Evolutionary conservation across 2,329 filamentous ascomycete genomes (phyloP), one percentile per base, ranked within the genome.

Genomic region (Phoma sp.): DNA sequence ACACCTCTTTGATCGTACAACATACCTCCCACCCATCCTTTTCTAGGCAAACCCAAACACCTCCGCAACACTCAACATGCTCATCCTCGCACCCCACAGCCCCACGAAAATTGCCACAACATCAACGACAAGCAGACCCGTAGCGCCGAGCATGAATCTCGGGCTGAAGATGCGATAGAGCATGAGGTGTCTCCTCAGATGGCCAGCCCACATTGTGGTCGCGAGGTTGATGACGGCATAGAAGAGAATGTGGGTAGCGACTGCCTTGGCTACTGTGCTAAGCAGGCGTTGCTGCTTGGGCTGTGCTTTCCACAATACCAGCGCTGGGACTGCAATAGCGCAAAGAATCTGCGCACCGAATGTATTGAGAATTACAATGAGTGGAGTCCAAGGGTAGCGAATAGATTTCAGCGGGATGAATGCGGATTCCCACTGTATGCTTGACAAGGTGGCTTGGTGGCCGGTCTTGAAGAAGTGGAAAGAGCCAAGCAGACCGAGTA

Each of bases 391-490:
- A 0, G 95, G 95, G 76, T 99, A 97, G 53, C 85, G 85, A 61
- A 99, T 85, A 6, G 85, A 86, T 55, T 88, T 86, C 7, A 98
- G 83, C 0, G 94, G 90, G 63, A 99, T 91, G 77, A 99, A 99
- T 3, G 92, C 94, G 19, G 86, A 85, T 77, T 99, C 95, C 95
- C 95, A 99, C 72, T 99, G 95, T 70, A 99, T 94, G 62, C 87
- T 91, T 64, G 88, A 85, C 22, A 96, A 84, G 0, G 88, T 89
- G 12, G 94, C 94, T 77, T 98, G 94, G 76, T 99, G 95, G 58
- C 95, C 95, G 0, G 95, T 99, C 73, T 96, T 97, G 85, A 99
- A 99, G 81, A 88, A 99, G 80, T 97, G 88, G 76, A 94, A 96
- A 68, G 90, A 92, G 56, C 93, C 95, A 0, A 99, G 85, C n/a